Base-by-base conservation (phyloP, 2,329 filamentous ascomycete genomes). In the Elsinoe batatas region DNA sequence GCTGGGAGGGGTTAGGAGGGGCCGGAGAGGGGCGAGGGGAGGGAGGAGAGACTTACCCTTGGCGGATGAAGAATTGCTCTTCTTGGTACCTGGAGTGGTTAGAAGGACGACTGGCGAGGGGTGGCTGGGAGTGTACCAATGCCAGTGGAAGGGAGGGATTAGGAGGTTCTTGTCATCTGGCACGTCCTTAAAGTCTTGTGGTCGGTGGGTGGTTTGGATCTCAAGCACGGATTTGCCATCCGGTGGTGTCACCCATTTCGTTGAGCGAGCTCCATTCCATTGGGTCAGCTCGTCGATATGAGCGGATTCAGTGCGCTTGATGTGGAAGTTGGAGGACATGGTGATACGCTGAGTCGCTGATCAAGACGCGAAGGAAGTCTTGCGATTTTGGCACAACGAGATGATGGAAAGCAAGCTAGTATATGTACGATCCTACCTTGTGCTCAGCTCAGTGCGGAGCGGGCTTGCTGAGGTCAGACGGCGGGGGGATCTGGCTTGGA, bases 151-250 rank as follows among this genome's bases (percentile, higher is more conserved):
- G 10, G 64, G 63, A 1, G 63, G 63, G 5, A 59, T 61, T 10
- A 64, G 43, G 43, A 62, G 61, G 43, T 64, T 63, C 38, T 60
- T 56, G 3, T 61, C 58, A 11, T 61, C 57, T 7, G 63, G 62
- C 5, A 63, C 46, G 33, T 63, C 61, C 33, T 61, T 61, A 38
- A 66, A 42, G 3, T 53, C 59, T 3, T 58, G 60, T 0, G 64
- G 61, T 6, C 54, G 59, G 37, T 64, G 63, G 5, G 62, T 65
- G 11, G 61, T 65, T 44, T 66, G 65, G 11, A 65, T 63, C 53
- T 67, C 64, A 11, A 61, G 56, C 5, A 66, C 64, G 20, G 62
- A 64, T 18, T 60, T 62, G 8, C 64, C 64, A 6, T 61, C 32
- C 12, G 58, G 57, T 22, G 64, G 65, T 5, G 46, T 57, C 1